Percentiles rank a stretch among this genome's conserved stretches.
Evolutionary conservation across 805 yeast genomes (phyloP).

Genomic region (Hanseniaspora clermontiae): DNA sequence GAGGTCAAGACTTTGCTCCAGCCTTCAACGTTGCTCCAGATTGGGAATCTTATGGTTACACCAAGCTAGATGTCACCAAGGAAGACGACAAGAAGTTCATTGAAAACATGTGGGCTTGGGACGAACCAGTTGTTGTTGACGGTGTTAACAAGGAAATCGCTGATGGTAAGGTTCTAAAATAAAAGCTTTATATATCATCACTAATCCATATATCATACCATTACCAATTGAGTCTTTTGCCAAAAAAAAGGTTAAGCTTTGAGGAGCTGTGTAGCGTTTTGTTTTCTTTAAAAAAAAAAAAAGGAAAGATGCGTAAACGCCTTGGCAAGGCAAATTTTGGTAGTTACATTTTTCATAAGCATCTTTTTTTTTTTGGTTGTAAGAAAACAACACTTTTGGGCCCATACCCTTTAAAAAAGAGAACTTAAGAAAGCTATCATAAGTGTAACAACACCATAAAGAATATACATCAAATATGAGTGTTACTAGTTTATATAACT

Average conservation of each 20-base stretch:
- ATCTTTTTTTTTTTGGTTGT: background rate
- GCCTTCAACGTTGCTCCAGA: slow-evolving; percentile 99
- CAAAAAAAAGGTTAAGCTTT: no score
- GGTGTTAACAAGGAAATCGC: slow-evolving; percentile 80
- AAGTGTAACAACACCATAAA: background rate
- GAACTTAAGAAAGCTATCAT: background rate
- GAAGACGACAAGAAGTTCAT: slow-evolving; percentile 68
- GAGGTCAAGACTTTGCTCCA: slow-evolving; percentile 84
- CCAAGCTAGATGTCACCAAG: slow-evolving; percentile 67
- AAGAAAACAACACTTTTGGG: slow-evolving; percentile 55
- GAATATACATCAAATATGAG: background rate
- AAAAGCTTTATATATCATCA: background rate
- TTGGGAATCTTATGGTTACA: slow-evolving; percentile 86
- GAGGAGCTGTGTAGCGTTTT: background rate
- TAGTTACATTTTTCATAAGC: no score
- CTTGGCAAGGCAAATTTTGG: no score
- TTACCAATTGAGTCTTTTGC: no score
- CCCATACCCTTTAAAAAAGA: slow-evolving; percentile 43
- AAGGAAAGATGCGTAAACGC: no score
- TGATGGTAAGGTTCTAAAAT: slow-evolving; percentile 94
- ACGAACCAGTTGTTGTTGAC: slow-evolving; percentile 69
- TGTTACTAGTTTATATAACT: slow-evolving; percentile 21
- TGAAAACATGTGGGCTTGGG: slow-evolving; percentile 96
- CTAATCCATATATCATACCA: no score
- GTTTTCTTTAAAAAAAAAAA: no score